Evolutionary conservation across 2,329 filamentous ascomycete species (phyloP).

Genomic region (Aspergillus clavatus): DNA sequence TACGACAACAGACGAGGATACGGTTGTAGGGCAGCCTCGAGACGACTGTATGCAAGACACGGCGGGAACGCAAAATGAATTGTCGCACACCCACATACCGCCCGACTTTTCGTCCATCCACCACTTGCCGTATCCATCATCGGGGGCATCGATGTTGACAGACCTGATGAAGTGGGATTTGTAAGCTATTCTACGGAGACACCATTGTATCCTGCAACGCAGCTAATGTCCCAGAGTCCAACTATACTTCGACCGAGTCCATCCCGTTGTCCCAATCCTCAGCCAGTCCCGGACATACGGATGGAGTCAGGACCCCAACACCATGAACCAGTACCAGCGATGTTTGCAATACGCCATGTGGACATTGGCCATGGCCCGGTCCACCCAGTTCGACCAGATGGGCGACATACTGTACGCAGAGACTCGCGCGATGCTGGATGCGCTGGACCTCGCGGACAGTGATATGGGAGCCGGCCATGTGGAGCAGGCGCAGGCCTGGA

Average conservation of each 20-base stretch:
- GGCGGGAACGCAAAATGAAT: no score
- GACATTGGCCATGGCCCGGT: constrained; percentile 32
- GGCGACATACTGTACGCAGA: constrained; percentile 24
- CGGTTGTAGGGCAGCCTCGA: no score
- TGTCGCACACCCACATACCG: no score
- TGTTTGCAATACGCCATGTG: constrained; percentile 37
- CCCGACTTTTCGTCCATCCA: no score
- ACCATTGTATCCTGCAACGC: no score
- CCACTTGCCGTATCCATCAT: no score
- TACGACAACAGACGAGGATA: no score
- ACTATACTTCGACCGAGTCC: constrained; percentile 30
- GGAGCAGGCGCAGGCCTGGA: constrained; percentile 32
- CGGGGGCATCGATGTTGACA: no score
- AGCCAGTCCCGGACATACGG: constrained; percentile 26
- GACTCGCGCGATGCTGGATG: constrained; percentile 22
- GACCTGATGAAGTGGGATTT: not conserved
- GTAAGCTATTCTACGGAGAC: not conserved
- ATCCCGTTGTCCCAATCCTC: constrained; percentile 25
- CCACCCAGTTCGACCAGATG: constrained; percentile 28
- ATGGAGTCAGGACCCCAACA: constrained; percentile 19
- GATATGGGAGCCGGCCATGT: constrained; percentile 1
- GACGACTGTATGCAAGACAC: no score
- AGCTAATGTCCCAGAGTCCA: constrained; percentile 17
- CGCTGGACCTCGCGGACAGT: constrained; percentile 10
- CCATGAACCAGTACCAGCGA: constrained; percentile 14